These are phyloP conservation scores for Lactifluus pinguis DNA, from an alignment of 768 basidiomycete species.

Conservation along the genomic window DNA sequence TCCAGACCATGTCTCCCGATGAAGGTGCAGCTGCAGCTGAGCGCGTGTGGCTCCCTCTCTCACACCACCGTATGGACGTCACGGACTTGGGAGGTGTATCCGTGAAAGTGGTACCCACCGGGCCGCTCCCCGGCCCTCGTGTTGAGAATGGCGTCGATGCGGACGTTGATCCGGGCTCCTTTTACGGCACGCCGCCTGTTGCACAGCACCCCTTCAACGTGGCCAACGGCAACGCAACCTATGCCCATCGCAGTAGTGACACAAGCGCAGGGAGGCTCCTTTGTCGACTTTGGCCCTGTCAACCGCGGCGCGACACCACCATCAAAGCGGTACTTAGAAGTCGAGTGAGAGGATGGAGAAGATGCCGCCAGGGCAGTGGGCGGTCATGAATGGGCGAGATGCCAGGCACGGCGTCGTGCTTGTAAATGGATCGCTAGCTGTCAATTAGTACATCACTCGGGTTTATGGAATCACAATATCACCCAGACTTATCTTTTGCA, in stretches of 20 bases:
- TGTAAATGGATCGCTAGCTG: too few species aligned
- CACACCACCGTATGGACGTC: constrained; percentile 15
- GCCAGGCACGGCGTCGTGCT: too few species aligned
- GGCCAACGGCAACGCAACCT: background rate
- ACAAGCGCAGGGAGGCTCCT: constrained; percentile 30
- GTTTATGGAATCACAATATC: too few species aligned
- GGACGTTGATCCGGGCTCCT: constrained; percentile 51
- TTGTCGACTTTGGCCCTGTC: constrained; percentile 61
- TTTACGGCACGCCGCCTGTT: constrained; percentile 22
- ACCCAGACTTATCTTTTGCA: too few species aligned
- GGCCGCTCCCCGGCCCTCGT: constrained; percentile 25
- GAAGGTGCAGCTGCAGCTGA: constrained; percentile 67
- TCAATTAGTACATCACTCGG: too few species aligned
- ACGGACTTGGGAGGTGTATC: background rate
- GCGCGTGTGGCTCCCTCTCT: constrained; percentile 64
- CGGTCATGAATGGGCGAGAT: too few species aligned
- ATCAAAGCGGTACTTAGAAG: too few species aligned
- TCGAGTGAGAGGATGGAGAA: too few species aligned
- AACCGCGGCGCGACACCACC: constrained; percentile 40
- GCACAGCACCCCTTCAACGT: constrained; percentile 28
- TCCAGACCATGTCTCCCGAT: constrained; percentile 48
- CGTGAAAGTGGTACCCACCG: constrained; percentile 29
- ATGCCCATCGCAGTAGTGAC: constrained; percentile 25
- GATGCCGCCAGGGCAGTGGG: too few species aligned
- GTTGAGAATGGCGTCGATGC: constrained; percentile 39